These are phyloP conservation scores for Jimgerdemannia flammicorona DNA, from an alignment of 192 early-diverging fungal species.

Conservation along the genomic window DNA sequence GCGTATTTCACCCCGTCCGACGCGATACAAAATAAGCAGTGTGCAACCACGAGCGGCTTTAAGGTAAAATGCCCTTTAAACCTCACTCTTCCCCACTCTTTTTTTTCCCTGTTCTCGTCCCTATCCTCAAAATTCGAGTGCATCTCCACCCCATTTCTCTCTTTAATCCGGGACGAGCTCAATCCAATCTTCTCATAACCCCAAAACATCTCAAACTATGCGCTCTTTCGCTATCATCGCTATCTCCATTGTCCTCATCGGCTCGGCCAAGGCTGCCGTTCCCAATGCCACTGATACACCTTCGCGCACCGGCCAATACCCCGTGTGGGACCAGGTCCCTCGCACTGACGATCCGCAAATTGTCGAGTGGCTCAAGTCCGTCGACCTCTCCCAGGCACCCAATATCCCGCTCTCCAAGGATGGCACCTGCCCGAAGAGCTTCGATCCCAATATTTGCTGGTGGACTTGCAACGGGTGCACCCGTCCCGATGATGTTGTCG, in stretches of 20 bases:
- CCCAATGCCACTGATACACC: neutral
- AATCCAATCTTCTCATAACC: too few relatives aligned
- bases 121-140: neutral
- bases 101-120: too few relatives aligned
- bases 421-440: neutral
- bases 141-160: too few relatives aligned
- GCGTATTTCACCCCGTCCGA: too few relatives aligned
- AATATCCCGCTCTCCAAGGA: conserved; percentile 5
- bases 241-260: neutral
- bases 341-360: neutral
- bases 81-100: too few relatives aligned
- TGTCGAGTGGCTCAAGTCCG: conserved; percentile 18
- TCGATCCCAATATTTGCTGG: conserved; percentile 26
- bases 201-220: neutral
- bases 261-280: too few relatives aligned
- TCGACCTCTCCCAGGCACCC: conserved; percentile 21
- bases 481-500: conserved; percentile 36
- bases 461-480: conserved; percentile 45
- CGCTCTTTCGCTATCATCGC: neutral
- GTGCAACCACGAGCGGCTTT: too few relatives aligned
- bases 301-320: neutral
- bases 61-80: too few relatives aligned
- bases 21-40: too few relatives aligned
- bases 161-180: too few relatives aligned
- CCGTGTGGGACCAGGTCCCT: neutral